Base-by-base conservation (phyloP, 2,329 filamentous ascomycete species). In the Aureobasidium leucospermi region DNA sequence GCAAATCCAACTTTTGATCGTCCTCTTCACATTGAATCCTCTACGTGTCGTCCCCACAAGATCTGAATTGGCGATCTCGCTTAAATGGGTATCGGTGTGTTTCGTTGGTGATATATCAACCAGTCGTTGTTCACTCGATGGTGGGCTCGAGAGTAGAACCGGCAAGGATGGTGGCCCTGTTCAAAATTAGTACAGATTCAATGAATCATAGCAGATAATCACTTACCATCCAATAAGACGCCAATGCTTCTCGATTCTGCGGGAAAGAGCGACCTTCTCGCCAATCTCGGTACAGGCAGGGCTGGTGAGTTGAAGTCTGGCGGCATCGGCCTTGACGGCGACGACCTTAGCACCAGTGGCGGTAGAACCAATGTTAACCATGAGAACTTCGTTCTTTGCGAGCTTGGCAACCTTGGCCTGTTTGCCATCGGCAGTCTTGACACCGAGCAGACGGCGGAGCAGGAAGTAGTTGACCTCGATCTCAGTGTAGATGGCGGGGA, bases 401-500 rank as follows among this genome's bases (percentile, higher is more conserved):
- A 99, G 82, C 81, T 99, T 99, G 69, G 92, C 91, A 66, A 99
- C 94, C 87, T 99, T 99, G 71, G 93, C 93, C 78, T 97, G 94
- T 82, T 99, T 99, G 74, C 94, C 94, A 68, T 99, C 94, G 64
- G 93, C 91, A 48, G 94, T 96, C 79, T 95, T 92, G 70, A 99
- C 94, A 85, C 94, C 94, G 60, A 99, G 85, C 63, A 99, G 82
- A 69, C 94, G 85, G 69, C 93, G 89, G 64, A 99, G 87, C 63
- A 99, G 83, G 83, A 97, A 99, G 82, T 97, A 99, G 84, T 97
- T 97, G 76, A 96, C 92, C 79, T 99, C 94, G 63, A 99, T 88
- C 77, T 99, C 94, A 67, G 88, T 94, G 81, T 97, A 99, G 75
- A 99, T 97, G 72, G 94, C 90, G 52, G 94, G 94, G 28, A 99